A percentile compares a stretch with the other conserved stretches of the same genome.
Evolutionary conservation across 257 asterid species (phyloP).

Genomic region (Gentiana straminea): DNA sequence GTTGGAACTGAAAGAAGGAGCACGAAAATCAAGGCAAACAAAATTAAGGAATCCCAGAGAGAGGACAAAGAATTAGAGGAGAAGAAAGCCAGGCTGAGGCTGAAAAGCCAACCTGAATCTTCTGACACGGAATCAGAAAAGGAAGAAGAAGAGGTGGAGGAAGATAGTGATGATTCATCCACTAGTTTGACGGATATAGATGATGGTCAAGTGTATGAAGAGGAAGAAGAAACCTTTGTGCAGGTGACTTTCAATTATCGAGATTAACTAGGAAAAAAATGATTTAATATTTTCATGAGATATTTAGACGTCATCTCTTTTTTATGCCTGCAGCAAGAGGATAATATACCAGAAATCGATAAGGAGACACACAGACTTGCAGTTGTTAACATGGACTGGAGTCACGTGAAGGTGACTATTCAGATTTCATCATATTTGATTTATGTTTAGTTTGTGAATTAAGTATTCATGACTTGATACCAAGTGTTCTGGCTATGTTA

Average conservation of each 20-base stretch:
- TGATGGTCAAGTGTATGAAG: conserved; percentile 6
- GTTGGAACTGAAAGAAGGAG: conserved; percentile 16
- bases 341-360: conserved; percentile 66
- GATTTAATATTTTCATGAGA: not conserved
- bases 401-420: conserved; percentile 71
- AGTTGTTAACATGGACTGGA: conserved; percentile 82
- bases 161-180: conserved; percentile 38
- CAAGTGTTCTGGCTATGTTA: no score
- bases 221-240: conserved; percentile 16
- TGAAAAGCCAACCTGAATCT: conserved; percentile 7
- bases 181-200: conserved; percentile 36
- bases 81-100: conserved; percentile 8
- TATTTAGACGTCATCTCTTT: not conserved
- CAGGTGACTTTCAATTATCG: conserved; percentile 11
- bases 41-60: conserved; percentile 14
- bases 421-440: not conserved
- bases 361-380: conserved; percentile 80
- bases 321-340: conserved; percentile 35
- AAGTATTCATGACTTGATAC: not conserved
- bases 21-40: conserved; percentile 7
- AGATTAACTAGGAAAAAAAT: not conserved
- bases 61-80: conserved; percentile 14
- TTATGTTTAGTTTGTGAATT: not conserved
- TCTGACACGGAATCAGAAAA: conserved; percentile 22
- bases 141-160: conserved; percentile 16